A percentile compares a stretch with the other conserved stretches of the same genome.
Conservation (phyloP, 768 basidiomycete species). For the Pleurotus sapidus region DNA sequence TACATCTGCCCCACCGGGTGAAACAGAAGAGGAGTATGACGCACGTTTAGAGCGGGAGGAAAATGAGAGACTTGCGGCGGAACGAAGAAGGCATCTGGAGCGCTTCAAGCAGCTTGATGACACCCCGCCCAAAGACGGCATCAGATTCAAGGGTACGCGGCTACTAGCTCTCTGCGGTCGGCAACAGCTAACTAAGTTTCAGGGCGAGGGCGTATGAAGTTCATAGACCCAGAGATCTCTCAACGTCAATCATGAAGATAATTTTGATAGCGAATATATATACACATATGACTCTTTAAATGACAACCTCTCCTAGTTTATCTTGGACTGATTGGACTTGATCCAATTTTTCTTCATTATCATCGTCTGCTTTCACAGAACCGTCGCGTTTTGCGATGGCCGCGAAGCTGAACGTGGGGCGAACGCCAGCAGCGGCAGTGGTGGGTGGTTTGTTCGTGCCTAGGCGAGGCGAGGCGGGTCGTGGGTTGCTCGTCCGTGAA, state of each 20-base stretch:
- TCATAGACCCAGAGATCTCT: constrained; percentile 48
- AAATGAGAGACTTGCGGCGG: constrained; percentile 49
- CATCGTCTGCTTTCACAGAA: constrained; percentile 9
- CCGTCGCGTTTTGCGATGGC: constrained; percentile 48
- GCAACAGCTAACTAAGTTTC: not conserved
- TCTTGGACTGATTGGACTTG: constrained; percentile 13
- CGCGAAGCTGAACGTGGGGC: constrained; percentile 80
- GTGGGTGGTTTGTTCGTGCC: constrained; percentile 16
- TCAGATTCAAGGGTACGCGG: constrained; percentile 62
- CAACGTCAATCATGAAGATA: constrained; percentile 7
- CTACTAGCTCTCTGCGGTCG: not conserved
- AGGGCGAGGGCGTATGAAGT: constrained; percentile 71
- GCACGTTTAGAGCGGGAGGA: constrained; percentile 66
- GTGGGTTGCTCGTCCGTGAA: constrained; percentile 20
- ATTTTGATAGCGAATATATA: constrained; percentile 1
- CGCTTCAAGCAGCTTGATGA: constrained; percentile 35
- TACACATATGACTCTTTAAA: constrained; percentile 15
- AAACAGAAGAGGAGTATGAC: constrained; percentile 76
- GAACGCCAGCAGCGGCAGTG: constrained; percentile 47
- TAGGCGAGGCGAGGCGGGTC: constrained; percentile 25
- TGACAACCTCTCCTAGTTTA: constrained; percentile 33
- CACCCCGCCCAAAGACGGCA: constrained; percentile 38
- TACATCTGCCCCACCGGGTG: constrained; percentile 22
- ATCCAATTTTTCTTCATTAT: constrained; percentile 16
- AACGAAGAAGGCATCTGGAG: constrained; percentile 46